phyloP scores from a whole-genome alignment of 2,329 filamentous ascomycete genomes.

The Arthrocladium fulminans region DNA sequence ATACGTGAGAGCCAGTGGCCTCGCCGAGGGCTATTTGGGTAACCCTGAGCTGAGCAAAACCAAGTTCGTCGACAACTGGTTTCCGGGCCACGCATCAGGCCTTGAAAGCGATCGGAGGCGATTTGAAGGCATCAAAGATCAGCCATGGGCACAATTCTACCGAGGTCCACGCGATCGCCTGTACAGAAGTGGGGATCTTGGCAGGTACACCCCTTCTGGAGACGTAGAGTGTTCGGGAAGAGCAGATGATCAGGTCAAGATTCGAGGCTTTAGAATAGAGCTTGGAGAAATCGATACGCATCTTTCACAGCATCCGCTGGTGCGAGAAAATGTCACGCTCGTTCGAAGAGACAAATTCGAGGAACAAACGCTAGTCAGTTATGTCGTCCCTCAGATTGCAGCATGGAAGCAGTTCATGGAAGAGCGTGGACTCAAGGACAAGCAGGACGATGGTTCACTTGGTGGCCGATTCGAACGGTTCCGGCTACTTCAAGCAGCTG shows the following conservation, averaged over 20 bases:
- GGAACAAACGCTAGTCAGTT: conserved; percentile 78
- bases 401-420: conserved; percentile 64
- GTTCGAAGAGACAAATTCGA: conserved; percentile 76
- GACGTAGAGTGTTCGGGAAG: conserved; percentile 71
- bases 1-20: conserved; percentile 68
- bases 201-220: conserved; percentile 60
- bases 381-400: conserved; percentile 73
- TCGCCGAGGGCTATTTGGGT: conserved; percentile 73
- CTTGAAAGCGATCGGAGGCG: conserved; percentile 52
- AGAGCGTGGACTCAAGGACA: conserved; percentile 45
- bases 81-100: conserved; percentile 66
- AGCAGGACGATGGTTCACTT: conserved; percentile 46
- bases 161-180: conserved; percentile 75
- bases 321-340: conserved; percentile 78
- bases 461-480: conserved; percentile 52
- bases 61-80: conserved; percentile 83
- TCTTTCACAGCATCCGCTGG: conserved; percentile 61
- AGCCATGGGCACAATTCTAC: conserved; percentile 72
- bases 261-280: conserved; percentile 91
- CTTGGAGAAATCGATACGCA: conserved; percentile 86
- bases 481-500: conserved; percentile 50
- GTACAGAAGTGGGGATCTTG: conserved; percentile 82
- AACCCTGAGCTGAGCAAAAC: conserved; percentile 53
- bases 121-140: conserved; percentile 41
- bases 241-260: conserved; percentile 85